phyloP scores from a whole-genome alignment of 2,329 filamentous ascomycete genomes.

The Aspergillus melleus region DNA sequence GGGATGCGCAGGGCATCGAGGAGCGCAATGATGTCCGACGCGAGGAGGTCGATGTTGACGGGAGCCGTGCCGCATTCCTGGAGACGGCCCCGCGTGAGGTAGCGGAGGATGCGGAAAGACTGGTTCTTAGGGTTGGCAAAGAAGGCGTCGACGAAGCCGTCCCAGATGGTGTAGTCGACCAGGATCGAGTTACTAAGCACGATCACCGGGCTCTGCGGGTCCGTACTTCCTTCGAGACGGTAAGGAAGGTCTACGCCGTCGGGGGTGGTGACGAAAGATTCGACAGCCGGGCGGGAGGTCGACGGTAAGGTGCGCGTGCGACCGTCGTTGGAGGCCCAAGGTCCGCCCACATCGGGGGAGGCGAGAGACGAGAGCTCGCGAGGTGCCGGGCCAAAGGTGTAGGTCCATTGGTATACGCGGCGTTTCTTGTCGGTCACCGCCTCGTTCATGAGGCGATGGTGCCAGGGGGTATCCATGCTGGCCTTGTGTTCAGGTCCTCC shows the following conservation, averaged over 20 bases:
- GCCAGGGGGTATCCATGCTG: slow-evolving; percentile 63
- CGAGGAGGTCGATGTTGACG: slow-evolving; percentile 64
- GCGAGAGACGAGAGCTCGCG: slow-evolving; percentile 63
- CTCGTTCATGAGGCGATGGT: slow-evolving; percentile 58
- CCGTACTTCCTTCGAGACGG: slow-evolving; percentile 69
- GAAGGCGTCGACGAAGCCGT: slow-evolving; percentile 67
- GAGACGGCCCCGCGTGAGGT: slow-evolving; percentile 71
- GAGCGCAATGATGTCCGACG: slow-evolving; percentile 65
- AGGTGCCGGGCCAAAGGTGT: slow-evolving; percentile 74
- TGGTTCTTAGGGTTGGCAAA: slow-evolving; percentile 55
- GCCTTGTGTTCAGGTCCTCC: slow-evolving; percentile 64
- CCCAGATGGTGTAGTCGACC: slow-evolving; percentile 78
- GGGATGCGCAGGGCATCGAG: slow-evolving; percentile 69
- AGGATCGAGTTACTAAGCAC: slow-evolving; percentile 80
- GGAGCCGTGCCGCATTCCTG: slow-evolving; percentile 39
- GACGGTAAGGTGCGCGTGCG: slow-evolving; percentile 54
- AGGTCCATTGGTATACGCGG: slow-evolving; percentile 70
- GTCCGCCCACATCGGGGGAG: slow-evolving; percentile 47
- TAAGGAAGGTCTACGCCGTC: slow-evolving; percentile 72
- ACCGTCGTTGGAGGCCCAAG: slow-evolving; percentile 58
- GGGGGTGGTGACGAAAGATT: slow-evolving; percentile 66
- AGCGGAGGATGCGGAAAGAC: slow-evolving; percentile 70
- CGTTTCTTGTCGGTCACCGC: slow-evolving; percentile 59
- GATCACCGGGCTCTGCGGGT: slow-evolving; percentile 68
- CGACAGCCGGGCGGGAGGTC: slow-evolving; percentile 54